A percentile compares a stretch with the other conserved stretches of the same genome.
Conservation (phyloP, 1,139 yeast genomes). For the Magnusiomyces tetraspermus region DNA sequence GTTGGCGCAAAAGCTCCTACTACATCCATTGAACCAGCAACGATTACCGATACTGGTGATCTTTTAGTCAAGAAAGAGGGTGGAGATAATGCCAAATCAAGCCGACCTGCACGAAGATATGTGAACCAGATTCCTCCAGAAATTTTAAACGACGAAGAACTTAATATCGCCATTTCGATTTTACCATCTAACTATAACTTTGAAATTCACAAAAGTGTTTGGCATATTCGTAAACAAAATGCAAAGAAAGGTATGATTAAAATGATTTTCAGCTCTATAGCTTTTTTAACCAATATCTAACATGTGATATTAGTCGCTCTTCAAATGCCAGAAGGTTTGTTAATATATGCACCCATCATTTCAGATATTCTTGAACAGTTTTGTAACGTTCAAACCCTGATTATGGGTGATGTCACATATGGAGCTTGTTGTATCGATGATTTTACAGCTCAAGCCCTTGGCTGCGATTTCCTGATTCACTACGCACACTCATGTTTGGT, state of each 20-base stretch:
- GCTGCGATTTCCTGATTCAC: constrained; percentile 90
- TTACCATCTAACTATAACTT: constrained; percentile 89
- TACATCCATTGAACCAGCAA: constrained; percentile 3
- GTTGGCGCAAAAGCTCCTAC: neutral
- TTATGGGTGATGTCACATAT: constrained; percentile 98
- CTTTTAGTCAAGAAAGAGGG: constrained; percentile 12
- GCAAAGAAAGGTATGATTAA: constrained; percentile 41
- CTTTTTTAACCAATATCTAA: neutral
- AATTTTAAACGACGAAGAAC: constrained; percentile 64
- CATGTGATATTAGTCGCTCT: constrained; percentile 54
- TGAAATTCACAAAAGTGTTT: constrained; percentile 89
- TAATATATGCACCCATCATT: constrained; percentile 76
- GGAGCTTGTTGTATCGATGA: constrained; percentile 99
- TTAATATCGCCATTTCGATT: constrained; percentile 69
- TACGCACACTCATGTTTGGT: constrained; percentile 97
- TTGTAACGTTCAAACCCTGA: constrained; percentile 75
- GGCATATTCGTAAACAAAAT: constrained; percentile 69
- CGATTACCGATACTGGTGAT: constrained; percentile 2
- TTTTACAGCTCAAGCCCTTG: constrained; percentile 83
- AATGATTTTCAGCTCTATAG: no score
- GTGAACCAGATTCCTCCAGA: constrained; percentile 88
- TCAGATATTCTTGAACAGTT: constrained; percentile 89
- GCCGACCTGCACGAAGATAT: constrained; percentile 36
- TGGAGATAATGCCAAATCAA: constrained; percentile 6
- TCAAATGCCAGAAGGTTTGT: constrained; percentile 95